Percentiles rank a stretch among this genome's conserved stretches.
Evolutionary conservation across 495 filamentous ascomycete species (phyloP).

Genomic region (Penicillium steckii): DNA sequence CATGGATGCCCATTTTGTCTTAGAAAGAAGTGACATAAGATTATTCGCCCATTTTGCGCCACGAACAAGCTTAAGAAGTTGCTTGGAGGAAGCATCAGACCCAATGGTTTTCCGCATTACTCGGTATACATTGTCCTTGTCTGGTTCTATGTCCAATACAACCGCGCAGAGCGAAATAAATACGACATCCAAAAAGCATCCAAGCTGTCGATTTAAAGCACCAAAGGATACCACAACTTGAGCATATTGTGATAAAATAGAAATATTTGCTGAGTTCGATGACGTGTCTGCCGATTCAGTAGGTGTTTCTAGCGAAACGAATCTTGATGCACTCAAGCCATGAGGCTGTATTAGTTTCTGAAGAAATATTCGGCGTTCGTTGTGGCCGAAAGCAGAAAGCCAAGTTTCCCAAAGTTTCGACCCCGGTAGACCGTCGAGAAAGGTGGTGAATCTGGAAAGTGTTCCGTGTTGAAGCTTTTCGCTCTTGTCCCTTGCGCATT

Average conservation of each 20-base stretch:
- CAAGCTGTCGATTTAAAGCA: not conserved
- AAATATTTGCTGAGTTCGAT: not conserved
- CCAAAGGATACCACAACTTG: not conserved
- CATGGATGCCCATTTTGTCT: conserved; percentile 1
- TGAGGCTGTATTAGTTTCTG: not conserved
- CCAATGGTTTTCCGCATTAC: not conserved
- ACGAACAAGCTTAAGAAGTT: conserved; percentile 1
- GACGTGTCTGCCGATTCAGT: not conserved
- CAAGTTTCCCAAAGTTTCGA: not conserved
- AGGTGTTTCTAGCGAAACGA: not conserved
- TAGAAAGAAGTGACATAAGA: not conserved
- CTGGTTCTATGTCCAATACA: not conserved
- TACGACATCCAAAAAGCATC: not conserved
- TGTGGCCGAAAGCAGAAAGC: not conserved
- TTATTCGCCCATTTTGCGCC: conserved; percentile 1
- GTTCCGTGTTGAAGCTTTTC: not conserved
- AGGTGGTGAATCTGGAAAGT: not conserved
- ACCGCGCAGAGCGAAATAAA: not conserved
- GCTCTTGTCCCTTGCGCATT: not conserved
- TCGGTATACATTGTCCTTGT: not conserved
- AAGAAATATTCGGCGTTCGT: not conserved
- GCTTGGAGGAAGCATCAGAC: not conserved
- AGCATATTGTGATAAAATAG: not conserved
- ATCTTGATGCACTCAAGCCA: not conserved
- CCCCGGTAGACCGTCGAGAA: not conserved